Percentiles rank a stretch among this genome's conserved stretches.
These are phyloP conservation scores for Daldinia caldariorum DNA, from an alignment of 495 filamentous ascomycete genomes.

Conservation along the genomic window DNA sequence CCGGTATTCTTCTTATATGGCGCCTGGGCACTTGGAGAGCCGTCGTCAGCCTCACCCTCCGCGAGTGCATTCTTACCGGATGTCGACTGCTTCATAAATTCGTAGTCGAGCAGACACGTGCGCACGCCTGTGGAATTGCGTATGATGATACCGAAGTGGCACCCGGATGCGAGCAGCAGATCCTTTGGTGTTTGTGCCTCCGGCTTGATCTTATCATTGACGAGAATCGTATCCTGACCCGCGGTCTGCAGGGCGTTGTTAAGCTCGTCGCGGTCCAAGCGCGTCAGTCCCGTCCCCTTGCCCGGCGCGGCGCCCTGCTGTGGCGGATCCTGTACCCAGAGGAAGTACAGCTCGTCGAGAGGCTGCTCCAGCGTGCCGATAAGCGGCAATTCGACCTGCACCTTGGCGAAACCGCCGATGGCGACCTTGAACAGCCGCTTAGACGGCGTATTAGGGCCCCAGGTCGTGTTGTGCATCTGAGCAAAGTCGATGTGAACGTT, in stretches of 20 bases:
- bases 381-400: slow-evolving; percentile 45
- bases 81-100: not conserved
- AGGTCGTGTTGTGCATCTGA: not conserved
- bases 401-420: slow-evolving; percentile 25
- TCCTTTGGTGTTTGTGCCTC: not conserved
- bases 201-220: not conserved
- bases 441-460: not conserved
- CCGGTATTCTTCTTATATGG: not conserved
- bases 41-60: not conserved
- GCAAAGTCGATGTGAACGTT: not conserved
- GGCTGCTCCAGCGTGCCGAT: slow-evolving; percentile 54
- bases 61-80: not conserved
- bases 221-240: not conserved
- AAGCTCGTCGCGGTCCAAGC: not conserved
- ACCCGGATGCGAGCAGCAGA: not conserved
- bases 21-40: not conserved
- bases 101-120: slow-evolving; percentile 1
- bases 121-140: not conserved
- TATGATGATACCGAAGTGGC: slow-evolving; percentile 1
- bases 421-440: not conserved
- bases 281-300: not conserved
- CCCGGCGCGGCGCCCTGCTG: not conserved
- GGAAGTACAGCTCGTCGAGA: slow-evolving; percentile 54
- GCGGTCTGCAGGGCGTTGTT: not conserved
- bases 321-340: slow-evolving; percentile 48